Conservation (phyloP, 1,284 basidiomycete species). For the Cutaneotrichosporon sp. region DNA sequence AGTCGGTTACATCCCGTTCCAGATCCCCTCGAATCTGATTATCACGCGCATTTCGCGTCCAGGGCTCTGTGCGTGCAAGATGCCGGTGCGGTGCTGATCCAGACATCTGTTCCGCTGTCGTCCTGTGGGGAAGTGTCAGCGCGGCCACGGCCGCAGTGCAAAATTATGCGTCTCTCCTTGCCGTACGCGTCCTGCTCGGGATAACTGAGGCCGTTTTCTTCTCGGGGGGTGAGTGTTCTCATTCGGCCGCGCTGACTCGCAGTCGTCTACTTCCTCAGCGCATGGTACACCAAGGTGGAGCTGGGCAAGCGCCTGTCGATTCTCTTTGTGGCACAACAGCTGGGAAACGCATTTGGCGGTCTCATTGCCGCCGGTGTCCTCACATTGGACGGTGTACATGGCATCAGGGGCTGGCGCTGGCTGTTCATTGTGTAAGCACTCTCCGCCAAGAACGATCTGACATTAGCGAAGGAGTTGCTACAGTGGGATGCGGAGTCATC, state of each 20-base stretch:
- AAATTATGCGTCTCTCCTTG: conserved; percentile 29
- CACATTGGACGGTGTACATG: conserved; percentile 29
- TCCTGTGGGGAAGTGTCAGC: conserved; percentile 34
- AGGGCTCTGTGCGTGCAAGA: conserved; percentile 28
- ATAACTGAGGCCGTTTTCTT: conserved; percentile 31
- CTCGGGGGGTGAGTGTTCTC: too few species aligned
- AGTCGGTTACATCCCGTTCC: conserved; percentile 21
- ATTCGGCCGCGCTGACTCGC: too few species aligned
- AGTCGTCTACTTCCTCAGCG: conserved; percentile 24
- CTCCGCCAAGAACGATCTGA: background rate
- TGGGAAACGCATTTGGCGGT: conserved; percentile 46
- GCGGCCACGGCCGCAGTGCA: conserved; percentile 23
- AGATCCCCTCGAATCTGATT: conserved; percentile 14
- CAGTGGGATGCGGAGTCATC: conserved; percentile 10
- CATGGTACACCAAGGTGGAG: conserved; percentile 27
- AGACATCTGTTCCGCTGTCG: conserved; percentile 20
- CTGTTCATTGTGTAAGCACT: conserved; percentile 20
- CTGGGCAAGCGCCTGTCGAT: conserved; percentile 29
- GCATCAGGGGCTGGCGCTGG: conserved; percentile 38
- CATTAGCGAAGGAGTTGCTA: background rate
- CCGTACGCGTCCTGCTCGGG: conserved; percentile 35
- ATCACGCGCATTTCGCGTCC: conserved; percentile 29
- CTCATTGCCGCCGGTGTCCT: conserved; percentile 39
- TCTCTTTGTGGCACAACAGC: conserved; percentile 42
- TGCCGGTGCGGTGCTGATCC: background rate